Base-by-base conservation (phyloP, 306 rosid species). In the Neltuma alba region DNA sequence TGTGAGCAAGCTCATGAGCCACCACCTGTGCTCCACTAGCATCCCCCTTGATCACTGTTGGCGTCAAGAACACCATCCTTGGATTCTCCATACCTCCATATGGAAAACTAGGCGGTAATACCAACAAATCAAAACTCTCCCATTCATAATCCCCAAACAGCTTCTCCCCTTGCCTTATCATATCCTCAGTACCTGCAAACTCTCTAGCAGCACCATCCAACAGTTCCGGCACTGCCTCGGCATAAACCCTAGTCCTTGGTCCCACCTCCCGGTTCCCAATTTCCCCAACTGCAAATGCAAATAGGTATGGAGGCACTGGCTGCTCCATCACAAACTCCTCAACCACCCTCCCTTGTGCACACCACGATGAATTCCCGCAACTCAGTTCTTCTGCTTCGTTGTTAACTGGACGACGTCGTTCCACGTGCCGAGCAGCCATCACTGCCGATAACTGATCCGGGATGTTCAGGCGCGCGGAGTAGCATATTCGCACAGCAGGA, bases 21-120 rank as follows among this genome's bases (percentile, higher is more conserved):
- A 95, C 99, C 31, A 95, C 87, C 84, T 87, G 99, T 0, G 98
- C 96, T 3, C 99, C 98, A 16, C 89, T 89, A 0, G 93, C 90
- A 30, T 95, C 98, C 2, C 98, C 99, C 33, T 90, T 93, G 16
- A 95, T 85, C 70, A 95, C 96, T n/a, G 97, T 95, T 0, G 99
- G 98, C 0, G 99, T 89, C 89, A 95, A 85, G 84, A 95, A 95
- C 77, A 85, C 90, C 97, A 95, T 91, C 86, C 92, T 91, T 3
- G 99, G 99, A 78, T 95, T 95, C 91, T 95, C 99, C 99, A 95
- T 95, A 0, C 98, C 99, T 1, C 90, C 98, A 67, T 90, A 91
- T 7, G 96, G 98, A 84, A 95, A 95, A 87, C 99, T 95, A 5
- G 97, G 93, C 0, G 99, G 98, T 85, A 95, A 78, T 37, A 95